A percentile compares a stretch with the other conserved stretches of the same genome.
phyloP scores from a whole-genome alignment of 2,329 filamentous ascomycete species.

The Penicillium sp. region DNA sequence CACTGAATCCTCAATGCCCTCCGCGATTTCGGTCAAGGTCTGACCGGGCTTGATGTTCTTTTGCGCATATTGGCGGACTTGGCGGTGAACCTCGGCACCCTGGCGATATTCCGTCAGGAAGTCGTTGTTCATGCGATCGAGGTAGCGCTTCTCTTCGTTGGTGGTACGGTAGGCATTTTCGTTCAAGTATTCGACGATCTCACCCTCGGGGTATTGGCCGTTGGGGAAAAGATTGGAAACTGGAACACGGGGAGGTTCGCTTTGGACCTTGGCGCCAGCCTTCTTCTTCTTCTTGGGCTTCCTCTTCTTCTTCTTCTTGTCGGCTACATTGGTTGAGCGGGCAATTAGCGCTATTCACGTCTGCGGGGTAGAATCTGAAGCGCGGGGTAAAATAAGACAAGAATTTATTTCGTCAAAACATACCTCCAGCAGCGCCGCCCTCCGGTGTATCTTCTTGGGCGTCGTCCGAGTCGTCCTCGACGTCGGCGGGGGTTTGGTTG shows the following conservation, averaged over 20 bases:
- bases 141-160: slow-evolving; percentile 78
- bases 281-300: slow-evolving; percentile 75
- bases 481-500: slow-evolving; percentile 45
- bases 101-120: slow-evolving; percentile 80
- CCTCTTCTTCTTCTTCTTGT: slow-evolving; percentile 86
- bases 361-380: neutral
- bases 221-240: slow-evolving; percentile 74
- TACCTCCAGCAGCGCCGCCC: slow-evolving; percentile 41
- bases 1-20: slow-evolving; percentile 84
- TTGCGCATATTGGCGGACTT: slow-evolving; percentile 82
- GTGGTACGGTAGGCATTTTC: slow-evolving; percentile 81
- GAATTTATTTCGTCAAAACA: slow-evolving; percentile 6
- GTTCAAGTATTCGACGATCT: slow-evolving; percentile 75
- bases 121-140: slow-evolving; percentile 77
- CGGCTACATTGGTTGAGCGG: slow-evolving; percentile 29
- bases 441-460: slow-evolving; percentile 50
- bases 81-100: slow-evolving; percentile 84
- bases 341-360: slow-evolving; percentile 8
- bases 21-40: slow-evolving; percentile 77
- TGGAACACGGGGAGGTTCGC: slow-evolving; percentile 73
- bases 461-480: slow-evolving; percentile 59
- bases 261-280: slow-evolving; percentile 65
- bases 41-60: slow-evolving; percentile 80
- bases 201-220: slow-evolving; percentile 72
- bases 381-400: neutral